Percentiles rank a stretch among this genome's conserved stretches.
These are phyloP conservation scores for Phytopythium chamaehyphon DNA, from an alignment of 352 stramenopile genomes.

Conservation along the genomic window DNA sequence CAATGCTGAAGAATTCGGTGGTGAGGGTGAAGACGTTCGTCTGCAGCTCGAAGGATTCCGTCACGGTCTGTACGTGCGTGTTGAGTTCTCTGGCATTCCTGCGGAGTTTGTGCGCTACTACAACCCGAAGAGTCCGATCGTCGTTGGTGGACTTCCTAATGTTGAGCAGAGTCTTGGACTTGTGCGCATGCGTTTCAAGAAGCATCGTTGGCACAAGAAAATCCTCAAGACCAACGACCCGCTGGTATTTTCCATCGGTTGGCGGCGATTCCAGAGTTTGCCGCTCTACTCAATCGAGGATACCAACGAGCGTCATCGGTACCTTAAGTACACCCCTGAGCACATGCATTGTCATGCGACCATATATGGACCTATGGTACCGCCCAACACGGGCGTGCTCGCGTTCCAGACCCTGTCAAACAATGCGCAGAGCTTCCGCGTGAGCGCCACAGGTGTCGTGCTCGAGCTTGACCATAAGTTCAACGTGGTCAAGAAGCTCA, in stretches of 20 bases:
- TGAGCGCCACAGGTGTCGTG: constrained; percentile 96
- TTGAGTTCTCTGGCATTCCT: constrained; percentile 94
- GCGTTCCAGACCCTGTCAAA: constrained; percentile 95
- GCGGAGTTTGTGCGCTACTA: constrained; percentile 96
- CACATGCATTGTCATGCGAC: constrained; percentile 99
- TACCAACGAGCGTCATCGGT: constrained; percentile 94
- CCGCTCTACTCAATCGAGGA: constrained; percentile 99
- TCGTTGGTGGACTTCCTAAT: constrained; percentile 94
- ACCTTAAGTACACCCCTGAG: constrained; percentile 99
- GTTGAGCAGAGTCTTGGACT: constrained; percentile 95
- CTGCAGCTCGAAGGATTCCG: constrained; percentile 94
- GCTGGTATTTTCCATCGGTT: constrained; percentile 98
- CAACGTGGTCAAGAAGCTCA: constrained; percentile 99
- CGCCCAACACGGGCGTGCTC: constrained; percentile 97
- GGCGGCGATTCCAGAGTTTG: constrained; percentile 98
- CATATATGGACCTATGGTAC: constrained; percentile 95
- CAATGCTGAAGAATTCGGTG: constrained; percentile 94
- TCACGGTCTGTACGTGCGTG: constrained; percentile 96
- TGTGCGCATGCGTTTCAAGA: constrained; percentile 97
- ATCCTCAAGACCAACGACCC: constrained; percentile 99
- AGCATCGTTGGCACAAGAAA: constrained; percentile 98
- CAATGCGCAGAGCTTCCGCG: constrained; percentile 93
- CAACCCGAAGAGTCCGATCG: constrained; percentile 82
- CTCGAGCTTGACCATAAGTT: constrained; percentile 98
- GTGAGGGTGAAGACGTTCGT: constrained; percentile 91